Percentiles rank a stretch among this genome's conserved stretches.
Evolutionary conservation across 768 basidiomycete species (phyloP).

Genomic region (Mycena albidolilacea): DNA sequence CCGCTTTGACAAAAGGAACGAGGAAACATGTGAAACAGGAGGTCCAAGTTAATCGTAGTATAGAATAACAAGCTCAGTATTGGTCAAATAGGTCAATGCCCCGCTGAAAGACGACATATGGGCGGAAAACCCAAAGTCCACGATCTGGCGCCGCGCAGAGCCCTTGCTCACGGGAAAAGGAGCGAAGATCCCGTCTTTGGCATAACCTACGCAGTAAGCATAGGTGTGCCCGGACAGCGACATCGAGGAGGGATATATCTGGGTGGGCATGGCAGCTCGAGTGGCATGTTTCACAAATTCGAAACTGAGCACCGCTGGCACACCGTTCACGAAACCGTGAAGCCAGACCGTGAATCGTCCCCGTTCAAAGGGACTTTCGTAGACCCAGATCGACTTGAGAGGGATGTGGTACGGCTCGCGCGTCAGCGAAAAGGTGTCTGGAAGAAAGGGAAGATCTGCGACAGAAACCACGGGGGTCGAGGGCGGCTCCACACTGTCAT

Average conservation of each 20-base stretch:
- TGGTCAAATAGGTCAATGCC: too few species aligned
- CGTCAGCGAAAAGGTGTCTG: neutral
- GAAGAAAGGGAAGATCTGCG: too few species aligned
- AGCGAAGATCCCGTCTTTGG: neutral
- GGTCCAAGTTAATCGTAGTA: too few species aligned
- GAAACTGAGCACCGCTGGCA: neutral
- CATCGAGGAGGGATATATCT: neutral
- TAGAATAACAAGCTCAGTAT: too few species aligned
- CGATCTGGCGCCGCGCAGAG: neutral
- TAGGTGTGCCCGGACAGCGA: neutral
- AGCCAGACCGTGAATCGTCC: conserved; percentile 14
- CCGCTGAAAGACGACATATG: too few species aligned
- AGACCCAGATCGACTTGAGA: neutral
- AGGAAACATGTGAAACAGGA: too few species aligned
- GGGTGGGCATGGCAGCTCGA: neutral
- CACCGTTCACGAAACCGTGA: neutral
- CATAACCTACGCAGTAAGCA: neutral
- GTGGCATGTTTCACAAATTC: neutral
- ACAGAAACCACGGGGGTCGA: too few species aligned
- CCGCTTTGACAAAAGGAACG: too few species aligned
- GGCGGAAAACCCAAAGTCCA: too few species aligned
- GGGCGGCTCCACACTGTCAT: too few species aligned
- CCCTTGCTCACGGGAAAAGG: neutral
- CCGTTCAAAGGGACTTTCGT: neutral
- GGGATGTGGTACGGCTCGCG: neutral